Base-by-base conservation (phyloP, 176 grass and related monocot species). In the Alloteropsis semialata region DNA sequence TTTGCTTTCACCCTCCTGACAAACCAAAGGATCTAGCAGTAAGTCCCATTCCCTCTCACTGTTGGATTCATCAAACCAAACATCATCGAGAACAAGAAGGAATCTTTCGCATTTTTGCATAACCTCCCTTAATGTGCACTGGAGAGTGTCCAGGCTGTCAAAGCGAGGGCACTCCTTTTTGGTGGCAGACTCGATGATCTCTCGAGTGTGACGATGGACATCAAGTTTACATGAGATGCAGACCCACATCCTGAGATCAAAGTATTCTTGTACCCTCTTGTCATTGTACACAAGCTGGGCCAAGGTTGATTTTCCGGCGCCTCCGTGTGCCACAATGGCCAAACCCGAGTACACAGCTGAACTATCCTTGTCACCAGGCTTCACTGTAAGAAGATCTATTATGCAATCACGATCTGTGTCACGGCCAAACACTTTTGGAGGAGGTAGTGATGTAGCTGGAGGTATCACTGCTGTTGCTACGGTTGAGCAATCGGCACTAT, bases 201-300 rank as follows among this genome's bases (percentile, higher is more conserved):
- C 49, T 0, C 33, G 19, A 0, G 62, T 84, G 18, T 67, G 72
- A 0, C 15, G 48, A 24, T 3, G 17, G 0, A 84, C 72, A 46
- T 84, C 82, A 17, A 84, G 44, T 14, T 45, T 77, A 0, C 27
- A 48, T 0, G 81, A 84, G 56, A 84, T 75, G 38, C 70, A 63
- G 8, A 84, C 81, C 70, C 81, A 75, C 45, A 84, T 84, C 46
- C 60, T 68, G 59, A 56, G 17, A 76, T 76, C 72, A 77, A 84
- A 84, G 56, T 77, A 0, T 7, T 69, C 0, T 0, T 10, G 0
- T 5, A 67, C 7, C 37, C 12, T 77, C 0, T 77, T 3, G 10
- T 84, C 15, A 57, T 45, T 65, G 18, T 76, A 84, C 0, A 84
- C 72, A 18, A 17, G 12, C 0, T 77, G 82, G 2, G 82, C 72